phyloP scores from a whole-genome alignment of 805 yeast genomes.

The Candida awuae region DNA sequence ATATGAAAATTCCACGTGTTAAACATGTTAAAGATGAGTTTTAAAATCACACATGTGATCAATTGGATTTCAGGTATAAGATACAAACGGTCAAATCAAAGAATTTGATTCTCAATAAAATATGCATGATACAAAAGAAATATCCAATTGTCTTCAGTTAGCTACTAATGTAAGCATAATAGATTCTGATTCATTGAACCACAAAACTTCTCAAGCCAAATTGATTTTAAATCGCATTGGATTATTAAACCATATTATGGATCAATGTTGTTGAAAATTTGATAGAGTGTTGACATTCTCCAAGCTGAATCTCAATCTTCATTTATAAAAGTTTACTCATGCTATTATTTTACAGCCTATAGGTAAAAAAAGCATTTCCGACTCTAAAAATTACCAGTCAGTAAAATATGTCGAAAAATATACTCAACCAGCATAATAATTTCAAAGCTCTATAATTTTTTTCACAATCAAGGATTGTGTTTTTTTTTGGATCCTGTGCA shows the following conservation, averaged over 20 bases:
- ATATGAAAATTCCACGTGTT: constrained; percentile 28
- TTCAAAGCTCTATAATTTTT: too few relatives aligned
- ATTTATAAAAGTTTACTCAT: too few relatives aligned
- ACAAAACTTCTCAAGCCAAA: not conserved
- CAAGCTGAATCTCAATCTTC: too few relatives aligned
- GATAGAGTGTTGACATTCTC: too few relatives aligned
- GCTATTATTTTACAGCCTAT: not conserved
- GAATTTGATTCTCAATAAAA: constrained; percentile 20
- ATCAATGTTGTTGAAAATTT: constrained; percentile 2
- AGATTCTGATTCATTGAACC: not conserved
- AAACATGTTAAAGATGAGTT: constrained; percentile 20
- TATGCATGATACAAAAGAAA: constrained; percentile 23
- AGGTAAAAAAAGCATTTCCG: not conserved
- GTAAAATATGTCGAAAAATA: too few relatives aligned
- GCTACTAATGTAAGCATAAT: not conserved
- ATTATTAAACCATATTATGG: not conserved
- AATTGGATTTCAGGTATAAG: constrained; percentile 22
- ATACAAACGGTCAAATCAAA: constrained; percentile 28
- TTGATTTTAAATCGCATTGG: constrained; percentile 4
- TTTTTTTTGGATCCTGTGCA: too few relatives aligned
- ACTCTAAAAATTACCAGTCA: too few relatives aligned
- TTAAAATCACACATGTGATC: constrained; percentile 18
- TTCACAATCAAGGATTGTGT: too few relatives aligned
- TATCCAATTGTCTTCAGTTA: constrained; percentile 17
- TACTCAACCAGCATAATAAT: too few relatives aligned